Conservation (phyloP, 2,329 filamentous ascomycete species). For the Paramyrothecium sp. region DNA sequence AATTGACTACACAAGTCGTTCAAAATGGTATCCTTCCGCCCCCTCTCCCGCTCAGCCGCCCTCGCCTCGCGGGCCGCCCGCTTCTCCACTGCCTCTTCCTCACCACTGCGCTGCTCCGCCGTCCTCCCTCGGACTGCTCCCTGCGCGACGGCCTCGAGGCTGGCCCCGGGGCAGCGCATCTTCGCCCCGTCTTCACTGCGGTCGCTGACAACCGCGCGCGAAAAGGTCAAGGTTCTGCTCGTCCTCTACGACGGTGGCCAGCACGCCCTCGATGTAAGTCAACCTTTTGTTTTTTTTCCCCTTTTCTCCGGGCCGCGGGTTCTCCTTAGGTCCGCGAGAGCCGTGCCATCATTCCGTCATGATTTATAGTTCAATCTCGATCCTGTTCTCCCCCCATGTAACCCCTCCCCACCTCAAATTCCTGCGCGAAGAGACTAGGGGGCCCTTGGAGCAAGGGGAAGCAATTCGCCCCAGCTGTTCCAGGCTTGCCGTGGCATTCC, state of each 20-base stretch:
- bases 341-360: slow-evolving; percentile 5
- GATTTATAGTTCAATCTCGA: slow-evolving; percentile 3
- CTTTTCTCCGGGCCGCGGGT: slow-evolving; percentile 7
- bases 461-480: too few relatives aligned
- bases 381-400: too few relatives aligned
- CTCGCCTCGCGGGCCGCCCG: slow-evolving; percentile 22
- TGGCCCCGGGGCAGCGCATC: slow-evolving; percentile 27
- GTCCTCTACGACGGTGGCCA: slow-evolving; percentile 90
- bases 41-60: slow-evolving; percentile 21
- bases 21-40: slow-evolving; percentile 29
- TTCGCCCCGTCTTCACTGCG: slow-evolving; percentile 47
- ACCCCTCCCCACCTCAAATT: too few relatives aligned
- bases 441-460: too few relatives aligned
- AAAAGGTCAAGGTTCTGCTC: slow-evolving; percentile 89
- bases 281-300: neutral
- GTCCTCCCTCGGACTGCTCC: slow-evolving; percentile 12
- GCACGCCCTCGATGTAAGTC: slow-evolving; percentile 79
- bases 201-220: slow-evolving; percentile 48
- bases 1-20: neutral
- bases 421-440: too few relatives aligned
- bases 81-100: slow-evolving; percentile 18
- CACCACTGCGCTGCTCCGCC: slow-evolving; percentile 13
- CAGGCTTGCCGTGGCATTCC: too few relatives aligned
- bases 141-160: slow-evolving; percentile 38
- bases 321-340: slow-evolving; percentile 8